Conservation (phyloP, 2,329 filamentous ascomycete species). For the Tolypocladium tundrense region DNA sequence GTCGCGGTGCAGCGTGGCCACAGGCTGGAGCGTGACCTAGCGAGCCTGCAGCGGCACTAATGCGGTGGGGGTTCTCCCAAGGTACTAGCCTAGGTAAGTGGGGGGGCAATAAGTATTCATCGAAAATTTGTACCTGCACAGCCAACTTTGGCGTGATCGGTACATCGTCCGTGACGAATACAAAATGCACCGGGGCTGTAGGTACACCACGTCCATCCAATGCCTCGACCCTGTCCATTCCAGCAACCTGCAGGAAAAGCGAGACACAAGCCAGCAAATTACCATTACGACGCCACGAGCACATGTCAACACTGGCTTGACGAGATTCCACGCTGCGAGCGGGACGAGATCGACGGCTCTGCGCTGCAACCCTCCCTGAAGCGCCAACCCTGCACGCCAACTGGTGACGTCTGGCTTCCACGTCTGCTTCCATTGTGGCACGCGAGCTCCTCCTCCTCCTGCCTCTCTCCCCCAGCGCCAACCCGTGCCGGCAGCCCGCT, state of each 20-base stretch:
- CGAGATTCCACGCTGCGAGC: neutral
- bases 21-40: neutral
- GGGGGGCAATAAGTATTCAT: too few species aligned
- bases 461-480: neutral
- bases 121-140: too few species aligned
- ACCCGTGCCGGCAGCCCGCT: neutral
- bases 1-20: neutral
- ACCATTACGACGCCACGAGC: neutral
- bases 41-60: neutral
- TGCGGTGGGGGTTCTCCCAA: neutral
- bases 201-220: neutral
- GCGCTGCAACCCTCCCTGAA: neutral
- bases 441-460: neutral
- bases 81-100: too few species aligned
- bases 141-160: too few species aligned
- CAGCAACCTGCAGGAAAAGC: neutral
- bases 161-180: too few species aligned
- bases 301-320: neutral
- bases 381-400: neutral
- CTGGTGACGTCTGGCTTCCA: neutral
- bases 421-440: neutral
- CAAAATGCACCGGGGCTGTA: too few species aligned
- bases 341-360: neutral
- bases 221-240: neutral
- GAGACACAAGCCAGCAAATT: neutral